Percentiles rank a stretch among this genome's conserved stretches.
These are phyloP conservation scores for Hypoxylon sp. DNA, from an alignment of 2,329 filamentous ascomycete species.

Conservation along the genomic window DNA sequence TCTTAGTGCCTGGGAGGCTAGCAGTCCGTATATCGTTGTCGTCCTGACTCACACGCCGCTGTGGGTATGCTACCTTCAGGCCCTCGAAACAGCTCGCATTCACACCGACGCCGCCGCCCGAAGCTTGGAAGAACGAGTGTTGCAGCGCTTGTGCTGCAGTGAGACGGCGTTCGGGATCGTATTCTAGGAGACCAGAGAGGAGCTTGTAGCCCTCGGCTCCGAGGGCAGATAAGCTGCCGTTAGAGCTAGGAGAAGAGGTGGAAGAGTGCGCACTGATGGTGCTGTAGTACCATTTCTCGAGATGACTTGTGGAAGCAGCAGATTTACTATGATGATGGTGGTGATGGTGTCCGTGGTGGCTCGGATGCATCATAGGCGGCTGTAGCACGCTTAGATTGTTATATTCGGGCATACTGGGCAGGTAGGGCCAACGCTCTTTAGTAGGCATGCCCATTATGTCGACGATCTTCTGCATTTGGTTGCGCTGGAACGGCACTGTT, in stretches of 20 bases:
- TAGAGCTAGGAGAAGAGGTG: slow-evolving; percentile 61
- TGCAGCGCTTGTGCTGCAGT: slow-evolving; percentile 91
- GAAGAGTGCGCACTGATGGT: slow-evolving; percentile 73
- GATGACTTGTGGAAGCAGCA: slow-evolving; percentile 59
- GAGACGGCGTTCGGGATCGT: slow-evolving; percentile 89
- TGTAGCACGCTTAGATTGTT: slow-evolving; percentile 74
- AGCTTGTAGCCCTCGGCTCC: slow-evolving; percentile 86
- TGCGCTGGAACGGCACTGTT: slow-evolving; percentile 95
- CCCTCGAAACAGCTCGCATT: slow-evolving; percentile 92
- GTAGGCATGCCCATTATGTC: slow-evolving; percentile 94
- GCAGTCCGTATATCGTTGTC: slow-evolving; percentile 95
- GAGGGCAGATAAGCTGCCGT: slow-evolving; percentile 68
- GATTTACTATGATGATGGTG: slow-evolving; percentile 51
- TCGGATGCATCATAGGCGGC: slow-evolving; percentile 62
- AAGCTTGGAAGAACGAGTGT: slow-evolving; percentile 85
- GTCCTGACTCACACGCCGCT: slow-evolving; percentile 90
- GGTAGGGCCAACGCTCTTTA: slow-evolving; percentile 88
- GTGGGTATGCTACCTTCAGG: slow-evolving; percentile 88
- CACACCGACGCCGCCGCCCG: slow-evolving; percentile 73
- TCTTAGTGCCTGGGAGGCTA: slow-evolving; percentile 91
- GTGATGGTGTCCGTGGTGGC: slow-evolving; percentile 54
- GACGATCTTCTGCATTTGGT: slow-evolving; percentile 99
- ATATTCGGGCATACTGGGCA: slow-evolving; percentile 90
- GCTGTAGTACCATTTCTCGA: slow-evolving; percentile 86
- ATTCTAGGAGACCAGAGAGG: slow-evolving; percentile 86